Conservation (phyloP, 2,329 filamentous ascomycete species). For the Apiospora phragmitis region DNA sequence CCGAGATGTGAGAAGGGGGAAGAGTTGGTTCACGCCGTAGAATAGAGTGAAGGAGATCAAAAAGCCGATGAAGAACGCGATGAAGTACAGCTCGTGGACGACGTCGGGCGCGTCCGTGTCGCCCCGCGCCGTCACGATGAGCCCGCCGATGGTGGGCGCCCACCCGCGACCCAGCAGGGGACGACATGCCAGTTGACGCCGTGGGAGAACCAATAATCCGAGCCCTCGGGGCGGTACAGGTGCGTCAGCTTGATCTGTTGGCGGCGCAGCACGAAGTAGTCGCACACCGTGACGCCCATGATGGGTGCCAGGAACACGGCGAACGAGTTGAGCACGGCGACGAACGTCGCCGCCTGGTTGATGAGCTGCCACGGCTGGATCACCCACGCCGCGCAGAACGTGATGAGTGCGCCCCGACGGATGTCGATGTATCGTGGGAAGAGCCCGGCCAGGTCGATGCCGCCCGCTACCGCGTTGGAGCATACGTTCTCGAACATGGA, state of each 20-base stretch:
- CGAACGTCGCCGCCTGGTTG: slow-evolving; percentile 25
- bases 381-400: slow-evolving; percentile 24
- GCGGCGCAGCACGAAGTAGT: slow-evolving; percentile 34
- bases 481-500: slow-evolving; percentile 40
- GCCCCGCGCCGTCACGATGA: slow-evolving; percentile 35
- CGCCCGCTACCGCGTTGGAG: slow-evolving; percentile 25
- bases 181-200: slow-evolving; percentile 42
- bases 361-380: slow-evolving; percentile 29
- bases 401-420: slow-evolving; percentile 25
- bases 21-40: slow-evolving; percentile 14
- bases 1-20: slow-evolving; percentile 10
- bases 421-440: slow-evolving; percentile 28
- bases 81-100: slow-evolving; percentile 17
- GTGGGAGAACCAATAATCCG: slow-evolving; percentile 41
- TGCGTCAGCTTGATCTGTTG: slow-evolving; percentile 34
- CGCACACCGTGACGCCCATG: slow-evolving; percentile 34
- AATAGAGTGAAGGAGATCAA: slow-evolving; percentile 17
- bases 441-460: slow-evolving; percentile 23
- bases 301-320: slow-evolving; percentile 36
- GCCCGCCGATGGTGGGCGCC: slow-evolving; percentile 41
- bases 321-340: slow-evolving; percentile 36
- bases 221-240: slow-evolving; percentile 29
- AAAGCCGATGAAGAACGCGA: slow-evolving; percentile 19
- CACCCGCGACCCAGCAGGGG: slow-evolving; percentile 43
- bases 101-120: slow-evolving; percentile 19